phyloP scores from a whole-genome alignment of 768 basidiomycete species.

The Mycena filopes region DNA sequence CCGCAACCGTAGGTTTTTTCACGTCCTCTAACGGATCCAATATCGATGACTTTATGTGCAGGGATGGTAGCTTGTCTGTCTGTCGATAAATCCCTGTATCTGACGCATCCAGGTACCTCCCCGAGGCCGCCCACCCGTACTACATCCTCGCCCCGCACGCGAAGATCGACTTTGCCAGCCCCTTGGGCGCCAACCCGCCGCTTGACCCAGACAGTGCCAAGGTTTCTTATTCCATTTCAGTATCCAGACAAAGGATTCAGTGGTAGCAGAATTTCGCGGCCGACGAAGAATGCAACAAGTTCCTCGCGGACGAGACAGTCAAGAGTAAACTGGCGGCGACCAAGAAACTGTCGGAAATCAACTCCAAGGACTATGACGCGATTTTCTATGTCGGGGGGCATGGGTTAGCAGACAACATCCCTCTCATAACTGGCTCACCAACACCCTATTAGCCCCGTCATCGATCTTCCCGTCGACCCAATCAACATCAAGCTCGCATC shows the following conservation, averaged over 20 bases:
- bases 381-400: conserved; percentile 83
- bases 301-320: conserved; percentile 66
- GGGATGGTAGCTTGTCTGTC: conserved; percentile 60
- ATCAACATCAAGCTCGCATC: conserved; percentile 67
- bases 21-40: too few species aligned
- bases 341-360: conserved; percentile 70
- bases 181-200: conserved; percentile 75
- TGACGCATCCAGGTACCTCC: conserved; percentile 56
- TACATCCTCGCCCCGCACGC: conserved; percentile 62
- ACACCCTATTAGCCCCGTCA: conserved; percentile 67
- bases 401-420: too few species aligned
- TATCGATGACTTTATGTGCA: conserved; percentile 36
- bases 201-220: conserved; percentile 67
- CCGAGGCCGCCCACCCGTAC: conserved; percentile 82
- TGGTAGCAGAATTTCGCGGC: conserved; percentile 55
- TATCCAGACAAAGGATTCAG: neutral
- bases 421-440: too few species aligned
- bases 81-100: neutral
- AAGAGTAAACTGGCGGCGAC: conserved; percentile 63
- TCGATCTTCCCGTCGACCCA: conserved; percentile 73
- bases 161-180: conserved; percentile 69
- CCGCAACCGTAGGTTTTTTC: conserved; percentile 56
- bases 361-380: conserved; percentile 70
- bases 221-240: conserved; percentile 32
- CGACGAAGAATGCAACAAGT: conserved; percentile 65